Base-by-base conservation (phyloP, 106 monocot genomes). In the Dactylorhiza incarnata region DNA sequence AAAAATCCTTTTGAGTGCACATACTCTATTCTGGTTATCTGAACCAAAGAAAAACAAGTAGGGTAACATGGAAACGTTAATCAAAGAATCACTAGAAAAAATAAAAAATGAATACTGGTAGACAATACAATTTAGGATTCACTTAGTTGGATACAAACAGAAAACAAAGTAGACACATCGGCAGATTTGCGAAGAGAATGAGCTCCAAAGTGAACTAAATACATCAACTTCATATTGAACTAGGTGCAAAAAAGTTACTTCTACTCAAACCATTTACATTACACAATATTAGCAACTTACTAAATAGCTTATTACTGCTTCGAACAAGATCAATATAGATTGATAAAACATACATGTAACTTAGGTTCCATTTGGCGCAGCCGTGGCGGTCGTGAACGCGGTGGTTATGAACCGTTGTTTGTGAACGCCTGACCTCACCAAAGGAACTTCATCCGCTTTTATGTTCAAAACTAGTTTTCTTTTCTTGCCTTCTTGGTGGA, bases 1-100 rank as follows among this genome's bases (percentile, higher is more conserved):
- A 97, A 77, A 62, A 86, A 93, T 7, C 91, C 93, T 84, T 97
- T 97, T 12, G 93, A 85, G 58, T 97, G 96, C 63, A 91, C 84
- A 82, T 82, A 97, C 29, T 99, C 97, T 75, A 99, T 99, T 85
- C 97, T 94, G n/a, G 85, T 87, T 53, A 94, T 89, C 97, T 99
- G 86, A 48, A 49, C 4, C 72, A 72, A 19, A 69, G 14, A 49
- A 14, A 72, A 72, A 72, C 19, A 72, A 49, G 20, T 49, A 72
- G 12, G 19, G 48, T 48, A 19, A 47, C n/a, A 13, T 1, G 19
- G 43, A 48, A 16, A 49, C n/a, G 1, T 47, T 72, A 48, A 72
- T 47, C 29, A 72, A 22, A 72, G 72, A 72, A 72, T 72, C 14
- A 23, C 22, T 20, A 72, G 22, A 9, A 72, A 49, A 72, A 25